These are phyloP conservation scores for Glomus cerebriforme DNA, from an alignment of 192 early-diverging fungal species.

Conservation along the genomic window DNA sequence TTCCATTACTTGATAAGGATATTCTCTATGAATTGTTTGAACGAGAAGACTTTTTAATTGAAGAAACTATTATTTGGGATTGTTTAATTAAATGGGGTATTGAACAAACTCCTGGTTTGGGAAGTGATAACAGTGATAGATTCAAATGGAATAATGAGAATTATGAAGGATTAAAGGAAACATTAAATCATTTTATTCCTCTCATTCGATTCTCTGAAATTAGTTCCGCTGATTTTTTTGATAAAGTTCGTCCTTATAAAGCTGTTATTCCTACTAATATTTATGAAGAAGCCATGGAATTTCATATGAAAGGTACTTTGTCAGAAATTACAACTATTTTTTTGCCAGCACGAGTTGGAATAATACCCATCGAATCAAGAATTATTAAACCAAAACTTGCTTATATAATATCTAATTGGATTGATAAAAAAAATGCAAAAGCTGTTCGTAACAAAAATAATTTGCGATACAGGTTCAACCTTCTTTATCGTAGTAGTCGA, in stretches of 20 bases:
- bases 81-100: too few species aligned
- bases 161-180: not conserved
- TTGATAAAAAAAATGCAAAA: not conserved
- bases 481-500: not conserved
- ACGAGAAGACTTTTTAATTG: not conserved
- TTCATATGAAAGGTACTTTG: not conserved
- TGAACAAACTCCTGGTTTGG: not conserved
- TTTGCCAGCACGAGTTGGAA: not conserved
- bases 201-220: constrained; percentile 18
- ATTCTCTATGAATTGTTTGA: too few species aligned
- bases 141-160: not conserved
- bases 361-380: not conserved
- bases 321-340: not conserved
- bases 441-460: not conserved
- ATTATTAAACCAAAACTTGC: constrained; percentile 15
- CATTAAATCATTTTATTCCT: not conserved
- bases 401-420: constrained; percentile 8
- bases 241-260: not conserved
- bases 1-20: too few species aligned
- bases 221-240: not conserved
- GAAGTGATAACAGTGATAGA: not conserved
- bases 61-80: constrained; percentile 24
- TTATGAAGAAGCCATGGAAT: not conserved
- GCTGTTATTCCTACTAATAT: not conserved
- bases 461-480: not conserved